Evolutionary conservation across 2,329 filamentous ascomycete genomes (phyloP).

Genomic region (Endothia cerciana): DNA sequence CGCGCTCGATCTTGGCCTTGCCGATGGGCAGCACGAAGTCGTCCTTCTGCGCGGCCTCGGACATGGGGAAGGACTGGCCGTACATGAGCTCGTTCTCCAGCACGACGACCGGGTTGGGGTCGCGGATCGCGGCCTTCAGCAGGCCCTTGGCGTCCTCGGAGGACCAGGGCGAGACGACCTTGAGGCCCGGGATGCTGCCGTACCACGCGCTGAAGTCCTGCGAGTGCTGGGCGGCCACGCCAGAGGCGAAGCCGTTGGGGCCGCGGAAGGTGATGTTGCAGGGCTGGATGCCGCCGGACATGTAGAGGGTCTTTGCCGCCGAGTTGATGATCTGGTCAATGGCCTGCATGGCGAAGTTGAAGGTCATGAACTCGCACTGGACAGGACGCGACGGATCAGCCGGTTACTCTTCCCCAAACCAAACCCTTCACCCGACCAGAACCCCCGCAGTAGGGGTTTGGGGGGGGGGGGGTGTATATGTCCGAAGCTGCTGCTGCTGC

Average conservation of each 20-base stretch:
- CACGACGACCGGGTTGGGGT: conserved; percentile 94
- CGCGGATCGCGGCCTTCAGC: conserved; percentile 94
- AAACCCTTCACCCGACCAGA: neutral
- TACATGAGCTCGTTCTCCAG: conserved; percentile 92
- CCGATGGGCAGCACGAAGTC: conserved; percentile 98
- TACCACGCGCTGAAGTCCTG: conserved; percentile 99
- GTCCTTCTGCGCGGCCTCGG: conserved; percentile 90
- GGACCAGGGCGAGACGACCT: conserved; percentile 96
- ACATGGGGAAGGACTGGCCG: conserved; percentile 95
- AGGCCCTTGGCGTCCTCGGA: conserved; percentile 98
- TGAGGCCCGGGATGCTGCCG: conserved; percentile 94
- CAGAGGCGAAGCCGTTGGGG: conserved; percentile 95
- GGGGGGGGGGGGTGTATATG: no score
- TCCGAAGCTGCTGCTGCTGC: neutral
- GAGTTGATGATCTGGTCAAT: conserved; percentile 99
- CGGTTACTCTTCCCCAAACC: neutral
- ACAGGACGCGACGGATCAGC: conserved; percentile 2
- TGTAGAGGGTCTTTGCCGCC: conserved; percentile 98
- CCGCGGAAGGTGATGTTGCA: conserved; percentile 99
- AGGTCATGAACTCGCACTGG: conserved; percentile 99
- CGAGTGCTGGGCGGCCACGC: conserved; percentile 96
- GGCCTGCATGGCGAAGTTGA: conserved; percentile 99
- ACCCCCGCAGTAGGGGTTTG: neutral
- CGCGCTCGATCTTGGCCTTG: conserved; percentile 98
- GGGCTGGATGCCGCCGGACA: conserved; percentile 99